Conservation (phyloP, 805 yeast genomes). For the Saccharomyces jurei region DNA sequence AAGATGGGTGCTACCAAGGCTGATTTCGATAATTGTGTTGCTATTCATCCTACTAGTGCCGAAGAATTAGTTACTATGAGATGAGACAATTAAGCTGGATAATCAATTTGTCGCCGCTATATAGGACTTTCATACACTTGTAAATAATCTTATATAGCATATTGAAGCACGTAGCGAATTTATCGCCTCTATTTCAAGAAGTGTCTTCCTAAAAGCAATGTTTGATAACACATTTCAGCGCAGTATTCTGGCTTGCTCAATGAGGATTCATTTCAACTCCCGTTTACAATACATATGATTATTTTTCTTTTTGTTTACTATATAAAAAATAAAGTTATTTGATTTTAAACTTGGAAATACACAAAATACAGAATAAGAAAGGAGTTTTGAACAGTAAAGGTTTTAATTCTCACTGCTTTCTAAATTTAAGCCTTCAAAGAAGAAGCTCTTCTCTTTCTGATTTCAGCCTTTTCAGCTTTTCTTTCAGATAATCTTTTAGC, state of each 20-base stretch:
- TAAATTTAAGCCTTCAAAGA: conserved; percentile 76
- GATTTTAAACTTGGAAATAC: not conserved
- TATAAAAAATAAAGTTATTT: not conserved
- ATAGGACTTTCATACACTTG: not conserved
- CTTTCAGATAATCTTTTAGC: conserved; percentile 97
- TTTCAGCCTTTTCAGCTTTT: conserved; percentile 97
- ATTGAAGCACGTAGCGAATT: not conserved
- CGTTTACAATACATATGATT: not conserved
- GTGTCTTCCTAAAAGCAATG: no score
- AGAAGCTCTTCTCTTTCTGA: conserved; percentile 99
- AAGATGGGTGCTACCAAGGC: conserved; percentile 98
- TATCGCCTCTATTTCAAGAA: not conserved
- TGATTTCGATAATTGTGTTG: conserved; percentile 92
- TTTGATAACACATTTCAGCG: no score
- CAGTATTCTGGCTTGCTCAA: no score
- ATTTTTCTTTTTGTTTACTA: not conserved
- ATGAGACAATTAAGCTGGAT: conserved; percentile 8
- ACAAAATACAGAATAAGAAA: not conserved
- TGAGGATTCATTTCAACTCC: not conserved
- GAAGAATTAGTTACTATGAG: conserved; percentile 84
- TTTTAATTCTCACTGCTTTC: not conserved
- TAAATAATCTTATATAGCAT: not conserved
- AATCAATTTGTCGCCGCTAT: not conserved
- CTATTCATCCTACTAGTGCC: conserved; percentile 97
- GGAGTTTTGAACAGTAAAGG: not conserved